Evolutionary conservation across 441 rosid species (phyloP).

Genomic region (Adansonia grandidieri): DNA sequence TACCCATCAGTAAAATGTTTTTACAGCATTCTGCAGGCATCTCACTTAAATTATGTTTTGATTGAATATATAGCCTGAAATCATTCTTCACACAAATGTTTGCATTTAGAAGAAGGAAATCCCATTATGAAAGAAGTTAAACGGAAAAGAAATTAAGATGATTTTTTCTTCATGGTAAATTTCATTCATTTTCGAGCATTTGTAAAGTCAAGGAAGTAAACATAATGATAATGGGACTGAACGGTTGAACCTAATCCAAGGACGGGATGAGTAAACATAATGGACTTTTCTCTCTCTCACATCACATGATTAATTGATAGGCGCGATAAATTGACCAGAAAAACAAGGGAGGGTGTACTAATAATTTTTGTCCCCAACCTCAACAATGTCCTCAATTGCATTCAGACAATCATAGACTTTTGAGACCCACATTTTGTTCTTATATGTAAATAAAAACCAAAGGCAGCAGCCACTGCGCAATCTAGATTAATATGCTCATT

Average conservation of each 20-base stretch:
- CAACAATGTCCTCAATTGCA: neutral
- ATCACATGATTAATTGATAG: neutral
- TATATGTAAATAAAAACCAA: neutral
- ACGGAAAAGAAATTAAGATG: neutral
- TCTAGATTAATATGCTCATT: neutral
- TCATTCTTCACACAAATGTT: too few relatives aligned
- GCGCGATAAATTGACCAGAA: slow-evolving; percentile 26
- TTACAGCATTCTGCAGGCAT: neutral
- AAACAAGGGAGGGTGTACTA: slow-evolving; percentile 27
- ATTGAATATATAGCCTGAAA: neutral
- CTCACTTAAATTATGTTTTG: too few relatives aligned
- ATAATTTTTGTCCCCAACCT: neutral
- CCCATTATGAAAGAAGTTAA: too few relatives aligned
- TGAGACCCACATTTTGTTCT: neutral
- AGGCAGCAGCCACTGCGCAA: neutral
- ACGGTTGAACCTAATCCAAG: neutral
- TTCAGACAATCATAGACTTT: neutral
- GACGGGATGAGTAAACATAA: too few relatives aligned
- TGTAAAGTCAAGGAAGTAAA: slow-evolving; percentile 10
- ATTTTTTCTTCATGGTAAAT: neutral
- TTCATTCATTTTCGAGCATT: neutral
- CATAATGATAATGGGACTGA: slow-evolving; percentile 2
- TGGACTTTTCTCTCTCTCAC: neutral
- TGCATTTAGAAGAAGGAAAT: neutral
- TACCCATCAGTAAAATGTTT: neutral